Conservation (phyloP, 805 yeast species). For the Suhomyces sp. region DNA sequence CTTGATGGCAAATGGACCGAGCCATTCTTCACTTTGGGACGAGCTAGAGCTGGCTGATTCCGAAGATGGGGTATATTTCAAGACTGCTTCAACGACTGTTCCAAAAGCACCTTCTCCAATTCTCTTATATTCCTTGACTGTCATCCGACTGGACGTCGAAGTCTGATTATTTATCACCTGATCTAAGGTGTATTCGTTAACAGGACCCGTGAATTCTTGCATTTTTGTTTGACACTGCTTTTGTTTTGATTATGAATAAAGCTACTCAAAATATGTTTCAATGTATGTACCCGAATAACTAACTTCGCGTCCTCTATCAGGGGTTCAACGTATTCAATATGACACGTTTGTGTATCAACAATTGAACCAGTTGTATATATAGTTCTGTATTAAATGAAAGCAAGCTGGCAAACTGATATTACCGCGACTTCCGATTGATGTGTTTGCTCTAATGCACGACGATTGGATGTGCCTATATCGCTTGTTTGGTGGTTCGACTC, state of each 20-base stretch:
- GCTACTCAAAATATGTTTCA: not conserved
- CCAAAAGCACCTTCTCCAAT: constrained; percentile 90
- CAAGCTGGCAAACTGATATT: not conserved
- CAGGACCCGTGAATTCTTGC: constrained; percentile 6
- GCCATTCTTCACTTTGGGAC: constrained; percentile 38
- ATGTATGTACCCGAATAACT: not conserved
- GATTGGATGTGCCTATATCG: not conserved
- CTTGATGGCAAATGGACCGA: constrained; percentile 82
- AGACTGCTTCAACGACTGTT: constrained; percentile 73
- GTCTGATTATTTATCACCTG: constrained; percentile 60
- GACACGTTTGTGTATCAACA: not conserved
- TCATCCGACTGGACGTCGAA: constrained; percentile 55
- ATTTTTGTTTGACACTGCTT: not conserved
- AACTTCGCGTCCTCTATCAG: not conserved
- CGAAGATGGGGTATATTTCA: constrained; percentile 27
- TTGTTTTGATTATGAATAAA: not conserved
- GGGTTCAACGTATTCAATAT: not conserved
- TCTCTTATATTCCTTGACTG: constrained; percentile 65
- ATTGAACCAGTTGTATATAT: not conserved
- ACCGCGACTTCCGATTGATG: not conserved
- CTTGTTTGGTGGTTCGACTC: not conserved
- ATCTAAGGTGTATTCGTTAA: constrained; percentile 34
- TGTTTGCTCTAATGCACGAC: not conserved
- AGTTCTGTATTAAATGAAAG: not conserved
- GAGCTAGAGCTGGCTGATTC: constrained; percentile 1